phyloP scores from a whole-genome alignment of 768 basidiomycete species.

The Lactifluus subvellereus region DNA sequence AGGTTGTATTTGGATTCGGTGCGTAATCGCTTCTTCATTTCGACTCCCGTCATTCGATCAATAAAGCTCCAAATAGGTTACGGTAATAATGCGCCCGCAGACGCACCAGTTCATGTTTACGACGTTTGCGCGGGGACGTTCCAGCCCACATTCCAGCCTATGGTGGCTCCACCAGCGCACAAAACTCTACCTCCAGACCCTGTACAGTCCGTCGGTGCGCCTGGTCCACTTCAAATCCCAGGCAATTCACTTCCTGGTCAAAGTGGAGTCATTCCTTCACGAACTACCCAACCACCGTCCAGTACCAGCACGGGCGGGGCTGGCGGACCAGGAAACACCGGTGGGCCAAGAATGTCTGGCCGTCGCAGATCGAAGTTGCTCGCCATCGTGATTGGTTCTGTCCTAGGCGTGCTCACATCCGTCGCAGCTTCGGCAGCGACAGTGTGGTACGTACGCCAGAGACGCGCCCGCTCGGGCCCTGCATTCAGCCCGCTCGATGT shows the following conservation, averaged over 20 bases:
- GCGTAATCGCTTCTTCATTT: constrained; percentile 28
- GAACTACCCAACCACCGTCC: background rate
- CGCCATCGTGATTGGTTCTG: constrained; percentile 56
- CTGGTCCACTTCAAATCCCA: constrained; percentile 8
- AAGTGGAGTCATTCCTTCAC: constrained; percentile 18
- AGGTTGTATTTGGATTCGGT: constrained; percentile 79
- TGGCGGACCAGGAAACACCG: constrained; percentile 21
- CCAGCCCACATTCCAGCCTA: constrained; percentile 37
- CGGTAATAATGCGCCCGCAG: constrained; percentile 44
- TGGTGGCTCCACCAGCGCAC: constrained; percentile 26
- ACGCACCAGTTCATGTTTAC: constrained; percentile 52
- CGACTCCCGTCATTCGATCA: background rate
- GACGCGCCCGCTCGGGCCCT: constrained; percentile 23
- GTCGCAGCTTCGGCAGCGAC: constrained; percentile 38
- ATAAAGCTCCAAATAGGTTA: constrained; percentile 37
- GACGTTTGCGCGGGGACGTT: constrained; percentile 35
- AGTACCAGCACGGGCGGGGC: constrained; percentile 14
- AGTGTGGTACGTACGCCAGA: constrained; percentile 43
- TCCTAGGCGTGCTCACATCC: constrained; percentile 55
- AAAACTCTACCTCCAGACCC: constrained; percentile 28
- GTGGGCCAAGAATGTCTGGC: background rate
- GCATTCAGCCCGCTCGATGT: constrained; percentile 31
- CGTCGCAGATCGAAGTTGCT: constrained; percentile 26
- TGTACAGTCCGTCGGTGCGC: constrained; percentile 19
- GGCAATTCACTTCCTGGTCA: constrained; percentile 10